phyloP scores from a whole-genome alignment of 2,329 filamentous ascomycete genomes.

The Venturia carpophila region DNA sequence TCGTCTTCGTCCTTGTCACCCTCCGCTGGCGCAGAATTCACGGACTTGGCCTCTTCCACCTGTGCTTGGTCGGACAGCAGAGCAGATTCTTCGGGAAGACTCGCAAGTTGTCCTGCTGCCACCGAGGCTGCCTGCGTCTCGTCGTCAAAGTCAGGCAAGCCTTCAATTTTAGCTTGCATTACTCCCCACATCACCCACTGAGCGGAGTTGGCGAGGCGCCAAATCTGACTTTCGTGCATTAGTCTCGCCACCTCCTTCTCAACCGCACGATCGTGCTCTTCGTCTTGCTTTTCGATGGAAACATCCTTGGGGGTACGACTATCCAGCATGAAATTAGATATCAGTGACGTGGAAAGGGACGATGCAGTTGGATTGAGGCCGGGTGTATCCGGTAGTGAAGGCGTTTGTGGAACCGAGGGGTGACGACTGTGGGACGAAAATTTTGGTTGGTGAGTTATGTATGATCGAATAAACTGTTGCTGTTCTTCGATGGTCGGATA shows the following conservation, averaged over 20 bases:
- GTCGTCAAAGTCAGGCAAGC: constrained; percentile 48
- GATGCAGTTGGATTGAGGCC: constrained; percentile 27
- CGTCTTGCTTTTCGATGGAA: constrained; percentile 37
- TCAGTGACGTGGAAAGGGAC: constrained; percentile 29
- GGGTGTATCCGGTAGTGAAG: constrained; percentile 25
- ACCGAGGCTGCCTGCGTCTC: constrained; percentile 20
- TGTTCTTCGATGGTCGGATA: constrained; percentile 82
- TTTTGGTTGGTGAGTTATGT: constrained; percentile 71
- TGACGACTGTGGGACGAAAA: constrained; percentile 42
- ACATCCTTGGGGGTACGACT: constrained; percentile 33
- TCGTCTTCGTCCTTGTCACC: constrained; percentile 26
- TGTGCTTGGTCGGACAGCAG: constrained; percentile 18
- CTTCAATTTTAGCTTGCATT: constrained; percentile 82
- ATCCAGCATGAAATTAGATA: constrained; percentile 72
- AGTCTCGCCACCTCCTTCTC: constrained; percentile 64
- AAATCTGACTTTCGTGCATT: constrained; percentile 70
- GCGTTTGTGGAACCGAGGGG: constrained; percentile 31
- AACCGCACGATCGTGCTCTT: constrained; percentile 52
- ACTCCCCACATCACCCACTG: constrained; percentile 96
- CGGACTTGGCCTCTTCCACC: constrained; percentile 21
- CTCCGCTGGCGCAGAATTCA: constrained; percentile 18
- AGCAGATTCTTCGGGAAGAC: neutral
- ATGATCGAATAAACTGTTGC: constrained; percentile 73
- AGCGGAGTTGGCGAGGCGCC: constrained; percentile 80
- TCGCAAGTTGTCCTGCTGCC: constrained; percentile 7